A percentile compares a stretch with the other conserved stretches of the same genome.
These are phyloP conservation scores for Fomitopsis pinicola DNA, from an alignment of 1,284 basidiomycete species.

Conservation along the genomic window DNA sequence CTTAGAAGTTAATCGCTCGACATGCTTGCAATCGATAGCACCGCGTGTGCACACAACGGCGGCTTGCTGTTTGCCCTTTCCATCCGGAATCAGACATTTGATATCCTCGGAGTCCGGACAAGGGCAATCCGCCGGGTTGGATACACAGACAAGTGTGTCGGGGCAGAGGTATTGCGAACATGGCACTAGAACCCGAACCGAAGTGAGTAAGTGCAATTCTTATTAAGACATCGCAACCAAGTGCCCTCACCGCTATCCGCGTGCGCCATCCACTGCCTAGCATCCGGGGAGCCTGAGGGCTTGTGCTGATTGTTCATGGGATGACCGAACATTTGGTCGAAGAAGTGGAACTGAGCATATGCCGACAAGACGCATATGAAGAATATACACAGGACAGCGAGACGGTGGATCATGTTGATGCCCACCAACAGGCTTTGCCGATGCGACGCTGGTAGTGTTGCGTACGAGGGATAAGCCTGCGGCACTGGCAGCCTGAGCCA, in stretches of 20 bases:
- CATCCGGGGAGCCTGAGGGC: constrained; percentile 14
- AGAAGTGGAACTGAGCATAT: constrained; percentile 57
- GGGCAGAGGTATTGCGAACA: constrained; percentile 38
- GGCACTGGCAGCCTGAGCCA: no score
- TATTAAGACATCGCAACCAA: neutral
- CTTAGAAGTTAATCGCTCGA: constrained; percentile 30
- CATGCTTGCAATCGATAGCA: constrained; percentile 30
- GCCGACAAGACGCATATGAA: constrained; percentile 6
- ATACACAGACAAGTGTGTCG: constrained; percentile 35
- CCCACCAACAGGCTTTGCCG: neutral
- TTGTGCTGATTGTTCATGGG: constrained; percentile 44
- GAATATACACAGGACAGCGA: constrained; percentile 6
- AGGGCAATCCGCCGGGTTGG: constrained; percentile 36
- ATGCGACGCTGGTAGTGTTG: no score
- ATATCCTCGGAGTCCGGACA: constrained; percentile 40
- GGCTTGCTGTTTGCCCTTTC: constrained; percentile 28
- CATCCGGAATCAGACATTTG: constrained; percentile 38
- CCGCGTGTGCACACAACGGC: constrained; percentile 39
- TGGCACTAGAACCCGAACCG: constrained; percentile 21
- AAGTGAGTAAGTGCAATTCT: neutral
- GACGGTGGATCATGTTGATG: neutral
- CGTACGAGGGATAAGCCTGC: neutral
- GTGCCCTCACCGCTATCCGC: constrained; percentile 35
- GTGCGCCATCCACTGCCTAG: constrained; percentile 53
- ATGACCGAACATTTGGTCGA: constrained; percentile 56